These are phyloP conservation scores for Colletotrichum theobromicola DNA, from an alignment of 2,329 filamentous ascomycete genomes.

Conservation along the genomic window DNA sequence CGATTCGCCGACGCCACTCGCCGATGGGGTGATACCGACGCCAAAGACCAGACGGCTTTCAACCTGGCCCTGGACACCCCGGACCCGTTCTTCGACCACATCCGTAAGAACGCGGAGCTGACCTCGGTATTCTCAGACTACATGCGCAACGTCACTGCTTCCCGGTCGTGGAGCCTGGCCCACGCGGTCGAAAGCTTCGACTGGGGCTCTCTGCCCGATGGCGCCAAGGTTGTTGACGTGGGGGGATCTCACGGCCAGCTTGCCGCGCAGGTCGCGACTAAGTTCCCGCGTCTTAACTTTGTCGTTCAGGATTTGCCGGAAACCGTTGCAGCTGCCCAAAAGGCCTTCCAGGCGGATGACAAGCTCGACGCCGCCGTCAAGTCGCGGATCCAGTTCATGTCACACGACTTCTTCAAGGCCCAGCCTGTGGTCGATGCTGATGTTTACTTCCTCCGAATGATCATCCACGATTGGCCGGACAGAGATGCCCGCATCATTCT, in stretches of 20 bases:
- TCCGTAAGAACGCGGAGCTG: slow-evolving; percentile 26
- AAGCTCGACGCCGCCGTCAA: slow-evolving; percentile 19
- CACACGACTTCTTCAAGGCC: slow-evolving; percentile 42
- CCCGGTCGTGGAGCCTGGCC: slow-evolving; percentile 28
- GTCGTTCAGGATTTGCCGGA: slow-evolving; percentile 13
- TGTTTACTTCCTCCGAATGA: slow-evolving; percentile 56
- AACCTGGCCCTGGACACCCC: slow-evolving; percentile 31
- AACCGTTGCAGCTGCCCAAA: background rate
- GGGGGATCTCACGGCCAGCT: slow-evolving; percentile 12
- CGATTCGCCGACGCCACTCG: slow-evolving; percentile 28
- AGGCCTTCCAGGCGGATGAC: background rate
- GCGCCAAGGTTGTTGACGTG: slow-evolving; percentile 12
- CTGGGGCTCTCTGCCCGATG: background rate
- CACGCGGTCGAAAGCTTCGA: slow-evolving; percentile 31
- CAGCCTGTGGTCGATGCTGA: slow-evolving; percentile 45
- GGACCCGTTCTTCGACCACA: slow-evolving; percentile 36
- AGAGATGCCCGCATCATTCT: slow-evolving; percentile 42
- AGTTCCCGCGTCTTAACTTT: background rate
- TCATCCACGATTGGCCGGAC: slow-evolving; percentile 62
- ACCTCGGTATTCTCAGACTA: slow-evolving; percentile 31
- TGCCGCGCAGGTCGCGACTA: background rate
- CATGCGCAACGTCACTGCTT: slow-evolving; percentile 35
- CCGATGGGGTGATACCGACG: slow-evolving; percentile 28
- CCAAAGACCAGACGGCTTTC: slow-evolving; percentile 31
- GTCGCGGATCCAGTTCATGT: slow-evolving; percentile 36